Base-by-base conservation (phyloP, 345 rosid genomes). In the Brassica nigra region DNA sequence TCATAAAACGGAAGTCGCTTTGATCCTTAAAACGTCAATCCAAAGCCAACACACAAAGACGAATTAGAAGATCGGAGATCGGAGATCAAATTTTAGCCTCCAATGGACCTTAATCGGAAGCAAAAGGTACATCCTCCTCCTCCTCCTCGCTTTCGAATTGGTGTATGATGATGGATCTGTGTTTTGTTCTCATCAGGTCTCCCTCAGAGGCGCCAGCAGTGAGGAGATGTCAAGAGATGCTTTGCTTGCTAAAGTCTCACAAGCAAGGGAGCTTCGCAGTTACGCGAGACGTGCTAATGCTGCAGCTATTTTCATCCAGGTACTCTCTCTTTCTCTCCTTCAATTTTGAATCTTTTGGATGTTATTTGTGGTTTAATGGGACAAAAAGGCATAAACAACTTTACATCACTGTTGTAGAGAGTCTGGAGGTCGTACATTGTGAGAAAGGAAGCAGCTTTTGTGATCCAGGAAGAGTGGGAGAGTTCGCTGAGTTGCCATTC, bases 201-300 rank as follows among this genome's bases (percentile, higher is more conserved):
- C 97, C 3, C 86, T 93, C 62, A 90, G 99, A 80, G 98, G 99
- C 29, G 97, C 97, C 37, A 95, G 99, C 70, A 87, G 86, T 5
- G 90, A 74, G 82, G 98, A 95, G 86, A 92, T 95, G 34, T 87
- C 98, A 14, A 86, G 99, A 68, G 96, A 91, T 73, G 99, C 93
- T 20, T 94, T 95, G 68, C 90, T 95, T 42, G 96, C 90, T 80
- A 90, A 89, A 83, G 94, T 95, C 58, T 87, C 90, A 0, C 92
- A 87, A 55, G 94, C 91, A 76, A 86, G 99, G 81, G 93, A 91
- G 92, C 85, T 87, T 23, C 97, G 99, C 30, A 88, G 69, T 70
- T 91, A 87, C 47, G 86, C 96, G 0, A 84, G 93, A 80, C 92
- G 92, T 12, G 94, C 97, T 73, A 77, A 89, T 18, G 88, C 90